Evolutionary conservation across 2,329 filamentous ascomycete genomes (phyloP), one percentile per base, ranked within the genome.

Genomic region (Tolypocladium endophyticum): DNA sequence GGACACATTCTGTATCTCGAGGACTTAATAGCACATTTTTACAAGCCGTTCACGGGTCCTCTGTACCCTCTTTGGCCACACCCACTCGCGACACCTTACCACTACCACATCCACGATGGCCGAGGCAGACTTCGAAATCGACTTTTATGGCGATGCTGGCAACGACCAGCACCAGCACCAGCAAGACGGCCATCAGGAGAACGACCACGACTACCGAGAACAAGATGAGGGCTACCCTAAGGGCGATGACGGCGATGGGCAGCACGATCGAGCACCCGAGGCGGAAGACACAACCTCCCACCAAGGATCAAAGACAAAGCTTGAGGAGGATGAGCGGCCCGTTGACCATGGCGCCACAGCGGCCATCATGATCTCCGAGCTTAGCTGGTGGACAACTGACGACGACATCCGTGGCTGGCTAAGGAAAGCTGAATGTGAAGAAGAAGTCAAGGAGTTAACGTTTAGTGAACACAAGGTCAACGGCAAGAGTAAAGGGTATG

Each of bases 401-500:
- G 94, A 99, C 69, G 92, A 97, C 67, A 85, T 99, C 60, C 88
- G 94, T 58, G 89, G 88, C 57, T 97, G 92, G 90, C 81, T 89
- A 30, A 86, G 86, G 64, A 82, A 89, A 64, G 90, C 88, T n/a
- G 84, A 83, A 2, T 90, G 86, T 66, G 94, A 97, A 72, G 82
- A 87, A 54, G 90, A 96, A 68, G 77, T 97, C 23, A 92, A 90
- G 68, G 94, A 97, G 62, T 85, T 99, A 57, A 96, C 92, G 0
- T 99, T 97, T 73, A 97, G 91, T 68, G 94, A 99, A 73, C 94
- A 97, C 75, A 99, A 99, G 72, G 92, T 97, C 55, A 99, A 99
- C 66, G 94, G 94, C 66, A 99, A 99, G 77, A 96, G 91, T 76
- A 97, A 97, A 78, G 93, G 94, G 92, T 96, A 81, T 64, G 86